Base-by-base conservation (phyloP, 805 yeast species). In the Saccharomyces paradoxus region DNA sequence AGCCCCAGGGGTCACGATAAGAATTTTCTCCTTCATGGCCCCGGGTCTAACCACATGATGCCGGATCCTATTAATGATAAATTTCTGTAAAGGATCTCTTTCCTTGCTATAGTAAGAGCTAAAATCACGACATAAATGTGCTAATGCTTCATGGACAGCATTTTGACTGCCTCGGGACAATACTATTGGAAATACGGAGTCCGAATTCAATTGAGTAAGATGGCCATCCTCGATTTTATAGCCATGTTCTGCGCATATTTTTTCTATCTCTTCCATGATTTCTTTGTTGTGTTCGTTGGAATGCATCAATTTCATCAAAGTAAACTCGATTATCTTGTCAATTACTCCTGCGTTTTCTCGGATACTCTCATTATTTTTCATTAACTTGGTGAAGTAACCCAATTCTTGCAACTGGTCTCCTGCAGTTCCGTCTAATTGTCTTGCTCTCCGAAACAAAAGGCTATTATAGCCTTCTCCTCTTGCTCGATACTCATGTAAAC, bases 81-180 rank as follows among this genome's bases (percentile, higher is more conserved):
- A 89, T 0, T 73, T 64, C 30, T 81, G 58, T 48, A 89, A 67
- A 0, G 87, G 87, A 4, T 63, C 55, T 0, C 85, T 66, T 63
- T 84, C 91, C 2, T 57, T 59, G 3, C 68, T 71, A 21, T 81
- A 83, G 14, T 67, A 68, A 0, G 58, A 60, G 2, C 84, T 71
- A 94, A 96, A 91, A 66, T 92, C 97, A 50, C 97, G 73, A 9
- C 83, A 80, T 56, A 79, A 79, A 68, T 90, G 97, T 51, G 89
- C 83, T 32, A 92, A 62, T 5, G 87, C 74, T 66, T 87, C 95
- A 28, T 82, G 76, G 1, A 86, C 87, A 54, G 81, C 68, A 53
- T 72, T 74, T 37, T 65, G 64, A 37, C 62, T 63, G 10, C 44
- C 44, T 37, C 24, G 22, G 17, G 44, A 37, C 17, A 17, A 9